phyloP scores from a whole-genome alignment of 1,284 basidiomycete genomes.

The Fistulinella cinereoalba region DNA sequence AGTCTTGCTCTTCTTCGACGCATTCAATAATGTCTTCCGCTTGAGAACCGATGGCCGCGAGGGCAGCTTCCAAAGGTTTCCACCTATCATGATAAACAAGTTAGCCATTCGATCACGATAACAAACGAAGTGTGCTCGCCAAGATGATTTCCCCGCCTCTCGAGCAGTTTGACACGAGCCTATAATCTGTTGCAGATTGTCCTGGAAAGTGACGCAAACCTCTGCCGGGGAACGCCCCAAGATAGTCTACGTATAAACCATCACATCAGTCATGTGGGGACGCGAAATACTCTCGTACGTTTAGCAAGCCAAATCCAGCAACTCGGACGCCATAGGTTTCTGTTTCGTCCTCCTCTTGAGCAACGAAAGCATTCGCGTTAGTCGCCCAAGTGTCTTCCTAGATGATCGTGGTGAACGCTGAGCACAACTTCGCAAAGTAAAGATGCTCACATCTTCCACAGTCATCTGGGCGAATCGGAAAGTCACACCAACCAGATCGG shows the following conservation, averaged over 20 bases:
- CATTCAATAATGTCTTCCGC: conserved; percentile 75
- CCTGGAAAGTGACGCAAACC: conserved; percentile 58
- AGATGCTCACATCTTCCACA: conserved; percentile 69
- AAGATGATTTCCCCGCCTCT: conserved; percentile 50
- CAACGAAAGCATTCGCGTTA: conserved; percentile 89
- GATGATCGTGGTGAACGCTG: conserved; percentile 1
- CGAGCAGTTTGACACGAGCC: conserved; percentile 53
- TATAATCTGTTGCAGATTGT: conserved; percentile 55
- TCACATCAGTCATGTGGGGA: conserved; percentile 10
- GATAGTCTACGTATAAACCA: conserved; percentile 51
- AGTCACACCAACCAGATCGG: conserved; percentile 55
- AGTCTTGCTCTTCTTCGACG: conserved; percentile 70
- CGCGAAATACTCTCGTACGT: conserved; percentile 45
- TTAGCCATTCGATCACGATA: conserved; percentile 1
- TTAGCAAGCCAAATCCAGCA: conserved; percentile 81
- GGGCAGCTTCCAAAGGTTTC: conserved; percentile 82
- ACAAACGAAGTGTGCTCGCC: conserved; percentile 37
- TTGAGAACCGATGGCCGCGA: conserved; percentile 84
- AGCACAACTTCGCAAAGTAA: not conserved
- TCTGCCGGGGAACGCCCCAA: conserved; percentile 64
- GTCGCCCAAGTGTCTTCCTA: conserved; percentile 90
- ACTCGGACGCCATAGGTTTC: conserved; percentile 80
- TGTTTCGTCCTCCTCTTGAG: conserved; percentile 92
- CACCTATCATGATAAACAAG: conserved; percentile 60
- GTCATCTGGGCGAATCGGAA: conserved; percentile 87